Evolutionary conservation across 331 rosid species (phyloP), one percentile per base, ranked within the genome.

Genomic region (Saraca asoca): DNA sequence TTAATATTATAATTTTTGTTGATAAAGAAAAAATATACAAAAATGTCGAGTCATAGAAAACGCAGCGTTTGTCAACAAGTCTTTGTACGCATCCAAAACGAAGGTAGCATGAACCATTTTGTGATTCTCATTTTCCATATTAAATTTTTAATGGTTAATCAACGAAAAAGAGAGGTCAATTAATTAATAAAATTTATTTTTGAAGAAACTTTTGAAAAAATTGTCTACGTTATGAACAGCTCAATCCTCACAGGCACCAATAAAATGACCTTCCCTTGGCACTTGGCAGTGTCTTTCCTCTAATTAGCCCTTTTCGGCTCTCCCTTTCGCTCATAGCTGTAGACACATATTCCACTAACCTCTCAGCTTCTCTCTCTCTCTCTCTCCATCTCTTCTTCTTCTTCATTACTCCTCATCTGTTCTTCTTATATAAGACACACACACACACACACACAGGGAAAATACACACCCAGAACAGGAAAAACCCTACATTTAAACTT

Each of bases 321-420:
- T 80, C 82, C 71, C 70, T 80, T 51, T 80, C 61, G 52, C 73
- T 66, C 64, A 35, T 76, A 78, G 85, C 95, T 85, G 85, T 78
- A 46, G 56, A 62, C 35, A 51, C 65, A 80, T 80, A 82, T 79
- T 84, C 64, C 44, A 54, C 74, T 71, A 54, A 62, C 34, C 51
- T 39, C 35, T 50, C 13, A 16, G 2, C 3, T 3, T 24, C 31
- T 24, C 31, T 24, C 52, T 52, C 72, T 78, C 73, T 62, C 66
- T 39, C 48, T 39, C 35, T 50, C 13, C 20, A 20, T 51, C 16
- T 53, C 70, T 61, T 19, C 52, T 29, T 9, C 65, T 61, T 31
- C 52, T 29, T 9, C 24, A 2, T 54, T 58, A 61, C 60, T 50
- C 67, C 24, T 43, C 20, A 18, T 18, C 12, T 51, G 20, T 42